Percentiles rank a stretch among this genome's conserved stretches.
These are phyloP conservation scores for Colletotrichum abscissum DNA, from an alignment of 2,329 filamentous ascomycete genomes.

Conservation along the genomic window DNA sequence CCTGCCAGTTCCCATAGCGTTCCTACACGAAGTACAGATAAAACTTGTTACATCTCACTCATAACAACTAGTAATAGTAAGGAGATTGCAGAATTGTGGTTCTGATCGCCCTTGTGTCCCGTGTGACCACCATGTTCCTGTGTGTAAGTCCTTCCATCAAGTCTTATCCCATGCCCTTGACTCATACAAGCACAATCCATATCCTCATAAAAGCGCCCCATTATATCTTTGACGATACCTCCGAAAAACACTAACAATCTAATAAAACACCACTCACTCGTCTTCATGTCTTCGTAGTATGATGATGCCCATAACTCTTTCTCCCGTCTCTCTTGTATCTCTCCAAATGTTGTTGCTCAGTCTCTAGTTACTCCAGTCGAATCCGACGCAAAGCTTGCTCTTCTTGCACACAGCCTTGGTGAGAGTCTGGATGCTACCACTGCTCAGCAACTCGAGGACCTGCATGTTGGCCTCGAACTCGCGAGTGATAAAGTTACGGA, in stretches of 20 bases:
- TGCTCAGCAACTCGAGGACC: constrained; percentile 65
- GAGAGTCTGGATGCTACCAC: constrained; percentile 60
- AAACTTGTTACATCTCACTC: constrained; percentile 6
- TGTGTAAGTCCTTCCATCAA: not conserved
- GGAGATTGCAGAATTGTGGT: constrained; percentile 31
- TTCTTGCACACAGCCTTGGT: constrained; percentile 60
- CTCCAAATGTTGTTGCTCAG: not conserved
- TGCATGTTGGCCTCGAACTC: constrained; percentile 63
- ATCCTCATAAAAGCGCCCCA: not conserved
- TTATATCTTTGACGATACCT: not conserved
- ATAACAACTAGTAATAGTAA: constrained; percentile 13
- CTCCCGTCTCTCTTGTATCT: not conserved
- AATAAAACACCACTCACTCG: not conserved
- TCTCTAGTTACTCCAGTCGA: constrained; percentile 33
- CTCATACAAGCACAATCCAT: not conserved
- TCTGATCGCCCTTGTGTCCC: constrained; percentile 34
- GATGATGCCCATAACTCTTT: not conserved
- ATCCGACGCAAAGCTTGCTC: constrained; percentile 49
- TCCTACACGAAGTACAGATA: not conserved
- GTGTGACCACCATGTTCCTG: not conserved
- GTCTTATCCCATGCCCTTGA: not conserved
- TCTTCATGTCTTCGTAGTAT: constrained; percentile 13
- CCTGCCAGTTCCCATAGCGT: not conserved
- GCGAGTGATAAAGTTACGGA: constrained; percentile 62
- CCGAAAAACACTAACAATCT: not conserved